Conservation (phyloP, 1,284 basidiomycete species). For the Neolentinus lepideus region DNA sequence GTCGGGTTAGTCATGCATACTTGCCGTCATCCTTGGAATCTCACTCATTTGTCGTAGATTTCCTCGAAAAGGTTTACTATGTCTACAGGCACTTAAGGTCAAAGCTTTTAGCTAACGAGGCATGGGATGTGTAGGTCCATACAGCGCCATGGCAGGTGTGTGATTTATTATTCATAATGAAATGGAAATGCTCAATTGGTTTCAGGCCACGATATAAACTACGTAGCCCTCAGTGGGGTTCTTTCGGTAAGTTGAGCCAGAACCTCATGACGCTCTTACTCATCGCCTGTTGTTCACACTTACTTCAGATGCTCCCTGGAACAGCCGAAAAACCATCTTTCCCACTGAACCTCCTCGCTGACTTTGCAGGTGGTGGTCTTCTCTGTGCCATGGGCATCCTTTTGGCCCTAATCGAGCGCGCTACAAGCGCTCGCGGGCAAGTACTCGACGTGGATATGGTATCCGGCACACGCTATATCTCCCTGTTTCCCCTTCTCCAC, state of each 20-base stretch:
- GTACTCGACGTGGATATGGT: conserved; percentile 79
- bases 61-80: conserved; percentile 41
- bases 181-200: conserved; percentile 6
- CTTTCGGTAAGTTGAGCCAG: too few relatives aligned
- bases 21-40: background rate
- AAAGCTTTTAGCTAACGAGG: background rate
- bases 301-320: conserved; percentile 60
- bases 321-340: conserved; percentile 56
- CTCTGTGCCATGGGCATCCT: conserved; percentile 72
- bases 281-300: too few relatives aligned
- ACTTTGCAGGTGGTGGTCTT: conserved; percentile 79
- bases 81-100: background rate
- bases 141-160: conserved; percentile 66
- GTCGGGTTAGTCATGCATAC: conserved; percentile 37
- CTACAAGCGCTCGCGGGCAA: conserved; percentile 60
- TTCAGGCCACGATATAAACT: conserved; percentile 79
- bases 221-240: conserved; percentile 76
- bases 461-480: conserved; percentile 71
- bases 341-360: conserved; percentile 72
- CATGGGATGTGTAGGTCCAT: conserved; percentile 34
- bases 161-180: background rate
- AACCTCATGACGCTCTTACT: too few relatives aligned
- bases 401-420: conserved; percentile 66
- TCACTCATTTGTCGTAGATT: conserved; percentile 32
- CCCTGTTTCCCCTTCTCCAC: conserved; percentile 63